phyloP scores from a whole-genome alignment of 768 basidiomycete genomes.

The Trametes cingulata region DNA sequence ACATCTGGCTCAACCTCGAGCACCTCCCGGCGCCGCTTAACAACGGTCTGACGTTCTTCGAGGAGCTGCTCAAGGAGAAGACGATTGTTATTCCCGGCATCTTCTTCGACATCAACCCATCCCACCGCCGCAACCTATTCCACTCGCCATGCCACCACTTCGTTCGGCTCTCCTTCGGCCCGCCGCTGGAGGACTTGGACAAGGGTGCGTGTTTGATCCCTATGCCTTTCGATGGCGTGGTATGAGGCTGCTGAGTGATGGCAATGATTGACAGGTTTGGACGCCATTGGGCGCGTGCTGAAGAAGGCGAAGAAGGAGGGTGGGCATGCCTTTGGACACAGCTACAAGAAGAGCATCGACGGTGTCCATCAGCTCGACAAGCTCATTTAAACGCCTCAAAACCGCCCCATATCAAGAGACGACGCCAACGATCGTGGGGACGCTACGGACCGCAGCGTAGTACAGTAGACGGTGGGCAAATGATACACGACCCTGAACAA shows the following conservation, averaged over 20 bases:
- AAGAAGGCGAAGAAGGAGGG: slow-evolving; percentile 66
- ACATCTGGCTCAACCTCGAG: slow-evolving; percentile 91
- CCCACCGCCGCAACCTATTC: slow-evolving; percentile 87
- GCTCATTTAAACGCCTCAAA: slow-evolving; percentile 7
- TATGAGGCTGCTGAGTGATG: too few species aligned
- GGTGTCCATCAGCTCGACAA: slow-evolving; percentile 24
- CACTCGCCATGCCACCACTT: slow-evolving; percentile 90
- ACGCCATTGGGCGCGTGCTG: slow-evolving; percentile 82
- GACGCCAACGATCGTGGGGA: too few species aligned
- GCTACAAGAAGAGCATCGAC: slow-evolving; percentile 62
- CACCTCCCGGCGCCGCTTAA: slow-evolving; percentile 79
- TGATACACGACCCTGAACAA: too few species aligned
- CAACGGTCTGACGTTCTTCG: slow-evolving; percentile 94
- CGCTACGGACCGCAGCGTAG: too few species aligned
- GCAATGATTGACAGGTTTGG: slow-evolving; percentile 54
- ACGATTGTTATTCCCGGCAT: slow-evolving; percentile 91
- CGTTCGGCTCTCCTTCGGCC: slow-evolving; percentile 85
- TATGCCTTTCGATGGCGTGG: background rate
- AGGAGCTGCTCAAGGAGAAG: slow-evolving; percentile 87
- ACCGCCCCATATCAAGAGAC: background rate
- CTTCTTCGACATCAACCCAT: slow-evolving; percentile 82
- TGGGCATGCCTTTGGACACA: slow-evolving; percentile 65
- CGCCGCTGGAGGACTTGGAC: slow-evolving; percentile 76
- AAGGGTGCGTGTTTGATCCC: slow-evolving; percentile 47
- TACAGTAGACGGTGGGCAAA: too few species aligned